Percentiles rank a stretch among this genome's conserved stretches.
These are phyloP conservation scores for Scutellaria baicalensis DNA, from an alignment of 257 asterid species.

Conservation along the genomic window DNA sequence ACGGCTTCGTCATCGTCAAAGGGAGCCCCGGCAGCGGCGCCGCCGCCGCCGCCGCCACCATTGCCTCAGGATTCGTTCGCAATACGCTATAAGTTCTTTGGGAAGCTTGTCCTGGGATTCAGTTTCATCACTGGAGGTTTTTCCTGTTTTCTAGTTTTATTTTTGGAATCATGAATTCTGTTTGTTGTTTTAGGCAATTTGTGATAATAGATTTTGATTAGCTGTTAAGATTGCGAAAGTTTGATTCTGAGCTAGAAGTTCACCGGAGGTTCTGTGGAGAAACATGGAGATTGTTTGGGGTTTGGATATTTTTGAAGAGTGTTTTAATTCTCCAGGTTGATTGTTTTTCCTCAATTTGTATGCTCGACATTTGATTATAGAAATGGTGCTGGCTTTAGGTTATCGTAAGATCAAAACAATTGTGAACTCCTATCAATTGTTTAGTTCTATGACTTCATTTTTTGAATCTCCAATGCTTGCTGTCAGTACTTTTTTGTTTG, in stretches of 20 bases:
- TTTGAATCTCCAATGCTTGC: neutral
- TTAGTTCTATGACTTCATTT: neutral
- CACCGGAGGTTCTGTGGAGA: neutral
- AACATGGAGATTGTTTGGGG: neutral
- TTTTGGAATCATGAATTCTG: neutral
- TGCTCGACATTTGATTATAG: neutral
- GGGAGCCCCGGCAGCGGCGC: constrained; percentile 23
- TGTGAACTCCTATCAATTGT: neutral
- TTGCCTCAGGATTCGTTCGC: constrained; percentile 47
- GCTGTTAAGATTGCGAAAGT: neutral
- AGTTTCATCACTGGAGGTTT: constrained; percentile 69
- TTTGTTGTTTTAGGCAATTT: neutral
- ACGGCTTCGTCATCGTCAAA: constrained; percentile 28
- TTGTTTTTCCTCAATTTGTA: neutral
- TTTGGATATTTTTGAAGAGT: neutral
- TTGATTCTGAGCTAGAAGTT: neutral
- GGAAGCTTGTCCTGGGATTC: constrained; percentile 63
- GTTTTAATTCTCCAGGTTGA: neutral
- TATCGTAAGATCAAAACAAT: neutral
- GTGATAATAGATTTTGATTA: neutral
- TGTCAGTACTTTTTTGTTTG: neutral
- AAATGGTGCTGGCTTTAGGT: neutral
- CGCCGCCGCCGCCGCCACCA: constrained; percentile 31
- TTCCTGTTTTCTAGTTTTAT: neutral
- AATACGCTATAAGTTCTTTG: constrained; percentile 59